These are phyloP conservation scores for Waltergamsia citrina DNA, from an alignment of 2,329 filamentous ascomycete species.

Conservation along the genomic window DNA sequence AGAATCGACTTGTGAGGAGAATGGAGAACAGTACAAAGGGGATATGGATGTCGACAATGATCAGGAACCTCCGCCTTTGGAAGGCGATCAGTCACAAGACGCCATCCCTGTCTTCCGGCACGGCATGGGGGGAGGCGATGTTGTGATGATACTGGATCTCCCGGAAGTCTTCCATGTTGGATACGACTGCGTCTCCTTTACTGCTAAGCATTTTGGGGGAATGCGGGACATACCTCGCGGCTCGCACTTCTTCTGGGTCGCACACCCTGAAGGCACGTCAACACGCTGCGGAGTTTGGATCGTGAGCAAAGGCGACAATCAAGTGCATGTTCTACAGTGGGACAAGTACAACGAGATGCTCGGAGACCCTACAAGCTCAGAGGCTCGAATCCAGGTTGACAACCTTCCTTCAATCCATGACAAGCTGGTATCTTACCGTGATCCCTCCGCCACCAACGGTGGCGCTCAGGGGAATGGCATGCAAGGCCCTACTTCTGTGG, in stretches of 20 bases:
- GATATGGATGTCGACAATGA: constrained; percentile 9
- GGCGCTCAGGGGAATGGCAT: neutral
- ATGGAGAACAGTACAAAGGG: neutral
- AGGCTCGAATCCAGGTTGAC: constrained; percentile 33
- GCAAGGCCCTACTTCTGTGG: constrained; percentile 7
- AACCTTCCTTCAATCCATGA: constrained; percentile 26
- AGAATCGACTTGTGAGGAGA: neutral
- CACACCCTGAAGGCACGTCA: constrained; percentile 35
- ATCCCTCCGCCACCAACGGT: constrained; percentile 17
- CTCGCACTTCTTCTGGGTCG: constrained; percentile 50
- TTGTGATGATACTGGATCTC: constrained; percentile 41
- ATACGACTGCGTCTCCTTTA: constrained; percentile 41
- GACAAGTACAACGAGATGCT: constrained; percentile 46
- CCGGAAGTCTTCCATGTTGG: constrained; percentile 42
- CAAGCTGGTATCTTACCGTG: constrained; percentile 34
- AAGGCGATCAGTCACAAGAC: constrained; percentile 2
- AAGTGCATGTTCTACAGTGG: constrained; percentile 42
- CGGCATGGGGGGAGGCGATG: constrained; percentile 31
- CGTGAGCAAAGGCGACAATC: constrained; percentile 21
- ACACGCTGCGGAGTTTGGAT: constrained; percentile 51
- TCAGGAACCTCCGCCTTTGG: constrained; percentile 20
- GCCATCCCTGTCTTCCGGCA: constrained; percentile 11
- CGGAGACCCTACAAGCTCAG: constrained; percentile 33
- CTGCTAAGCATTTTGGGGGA: constrained; percentile 37
- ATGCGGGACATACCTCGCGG: constrained; percentile 46